A percentile compares a stretch with the other conserved stretches of the same genome.
phyloP scores from a whole-genome alignment of 2,329 filamentous ascomycete genomes.

The Uncinocarpus reesii region DNA sequence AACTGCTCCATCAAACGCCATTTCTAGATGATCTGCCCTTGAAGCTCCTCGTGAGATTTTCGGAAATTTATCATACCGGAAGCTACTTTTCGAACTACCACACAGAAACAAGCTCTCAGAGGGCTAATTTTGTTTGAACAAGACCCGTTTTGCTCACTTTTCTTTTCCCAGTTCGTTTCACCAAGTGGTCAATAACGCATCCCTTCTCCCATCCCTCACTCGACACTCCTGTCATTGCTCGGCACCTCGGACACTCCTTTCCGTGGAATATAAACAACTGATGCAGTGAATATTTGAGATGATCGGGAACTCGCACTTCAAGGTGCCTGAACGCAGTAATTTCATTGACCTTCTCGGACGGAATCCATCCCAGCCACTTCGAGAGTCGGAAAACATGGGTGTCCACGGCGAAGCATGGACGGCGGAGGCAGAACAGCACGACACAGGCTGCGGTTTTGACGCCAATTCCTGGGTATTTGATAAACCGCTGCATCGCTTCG shows the following conservation, averaged over 20 bases:
- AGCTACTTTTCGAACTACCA: background rate
- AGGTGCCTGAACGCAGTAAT: slow-evolving; percentile 49
- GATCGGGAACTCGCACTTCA: slow-evolving; percentile 51
- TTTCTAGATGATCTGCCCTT: too few relatives aligned
- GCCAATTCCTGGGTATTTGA: slow-evolving; percentile 53
- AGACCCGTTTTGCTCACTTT: slow-evolving; percentile 20
- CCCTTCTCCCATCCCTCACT: slow-evolving; percentile 54
- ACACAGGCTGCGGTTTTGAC: slow-evolving; percentile 59
- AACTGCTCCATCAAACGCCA: too few relatives aligned
- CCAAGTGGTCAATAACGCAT: slow-evolving; percentile 55
- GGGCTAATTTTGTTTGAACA: background rate
- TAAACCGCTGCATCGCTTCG: slow-evolving; percentile 48
- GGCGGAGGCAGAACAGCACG: slow-evolving; percentile 53
- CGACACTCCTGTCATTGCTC: slow-evolving; percentile 50
- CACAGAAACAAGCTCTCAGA: background rate
- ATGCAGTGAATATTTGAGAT: slow-evolving; percentile 54
- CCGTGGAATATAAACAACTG: slow-evolving; percentile 53
- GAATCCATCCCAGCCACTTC: slow-evolving; percentile 54
- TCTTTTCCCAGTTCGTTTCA: slow-evolving; percentile 47
- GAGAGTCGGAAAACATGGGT: slow-evolving; percentile 56
- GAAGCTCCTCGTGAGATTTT: background rate
- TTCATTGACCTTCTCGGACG: slow-evolving; percentile 38
- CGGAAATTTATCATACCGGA: background rate
- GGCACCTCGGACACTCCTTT: slow-evolving; percentile 50
- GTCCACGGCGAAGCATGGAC: slow-evolving; percentile 55